Conservation (phyloP, 192 early-diverging fungal genomes). For the Obelidium mucronatum region DNA sequence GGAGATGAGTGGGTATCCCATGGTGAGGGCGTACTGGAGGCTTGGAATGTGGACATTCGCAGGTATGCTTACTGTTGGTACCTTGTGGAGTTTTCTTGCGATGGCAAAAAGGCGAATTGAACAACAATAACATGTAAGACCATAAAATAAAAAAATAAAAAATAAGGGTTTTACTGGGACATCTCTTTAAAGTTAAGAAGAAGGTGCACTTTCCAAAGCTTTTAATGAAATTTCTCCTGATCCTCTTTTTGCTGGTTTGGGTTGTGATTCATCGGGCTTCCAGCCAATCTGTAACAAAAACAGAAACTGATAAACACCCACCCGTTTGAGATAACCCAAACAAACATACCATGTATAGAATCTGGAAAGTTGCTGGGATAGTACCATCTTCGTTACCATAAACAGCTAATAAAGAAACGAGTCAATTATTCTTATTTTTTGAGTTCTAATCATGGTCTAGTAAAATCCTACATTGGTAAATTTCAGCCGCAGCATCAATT, state of each 20-base stretch:
- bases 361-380: conserved; percentile 93
- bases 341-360: conserved; percentile 49
- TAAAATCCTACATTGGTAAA: conserved; percentile 76
- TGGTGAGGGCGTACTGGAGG: no score
- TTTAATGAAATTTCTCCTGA: conserved; percentile 84
- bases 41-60: no score
- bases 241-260: conserved; percentile 82
- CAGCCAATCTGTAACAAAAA: conserved; percentile 79
- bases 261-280: conserved; percentile 88
- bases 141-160: no score
- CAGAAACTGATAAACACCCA: neutral
- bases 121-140: no score
- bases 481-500: conserved; percentile 81
- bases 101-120: no score
- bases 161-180: no score
- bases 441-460: neutral
- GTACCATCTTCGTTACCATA: conserved; percentile 88
- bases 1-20: no score
- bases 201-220: conserved; percentile 21
- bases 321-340: neutral
- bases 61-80: no score
- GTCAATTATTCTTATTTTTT: neutral
- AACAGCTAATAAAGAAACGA: conserved; percentile 62
- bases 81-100: no score
- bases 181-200: no score